A percentile compares a stretch with the other conserved stretches of the same genome.
These are phyloP conservation scores for Xylaria longipes DNA, from an alignment of 495 filamentous ascomycete genomes.

Conservation along the genomic window DNA sequence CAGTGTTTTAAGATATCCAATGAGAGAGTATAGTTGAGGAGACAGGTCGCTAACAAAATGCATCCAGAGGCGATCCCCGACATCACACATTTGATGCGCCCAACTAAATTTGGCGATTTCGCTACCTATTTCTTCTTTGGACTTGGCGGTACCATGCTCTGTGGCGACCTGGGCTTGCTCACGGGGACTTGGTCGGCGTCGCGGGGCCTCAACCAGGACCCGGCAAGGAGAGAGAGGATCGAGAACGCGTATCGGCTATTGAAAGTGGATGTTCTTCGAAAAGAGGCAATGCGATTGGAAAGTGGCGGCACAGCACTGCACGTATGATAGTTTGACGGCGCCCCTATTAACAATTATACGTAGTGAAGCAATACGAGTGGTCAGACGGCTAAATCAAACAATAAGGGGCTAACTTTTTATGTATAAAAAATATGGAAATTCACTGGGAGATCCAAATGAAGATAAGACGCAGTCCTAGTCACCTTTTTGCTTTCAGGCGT, in stretches of 20 bases:
- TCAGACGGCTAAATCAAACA: no score
- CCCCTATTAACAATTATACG: no score
- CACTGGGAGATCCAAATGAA: no score
- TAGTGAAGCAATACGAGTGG: no score
- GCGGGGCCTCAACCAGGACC: conserved; percentile 58
- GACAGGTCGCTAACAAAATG: not conserved
- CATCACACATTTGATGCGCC: conserved; percentile 61
- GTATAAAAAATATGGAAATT: no score
- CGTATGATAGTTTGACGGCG: not conserved
- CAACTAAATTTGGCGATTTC: conserved; percentile 63
- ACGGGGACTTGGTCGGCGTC: conserved; percentile 60
- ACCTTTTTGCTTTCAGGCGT: no score
- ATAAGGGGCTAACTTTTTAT: no score
- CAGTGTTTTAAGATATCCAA: not conserved
- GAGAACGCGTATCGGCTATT: conserved; percentile 69
- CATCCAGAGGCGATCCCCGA: conserved; percentile 65
- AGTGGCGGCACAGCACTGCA: conserved; percentile 29
- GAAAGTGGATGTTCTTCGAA: conserved; percentile 65
- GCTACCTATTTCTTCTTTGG: conserved; percentile 69
- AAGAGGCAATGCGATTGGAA: conserved; percentile 63
- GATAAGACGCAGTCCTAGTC: no score
- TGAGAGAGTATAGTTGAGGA: not conserved
- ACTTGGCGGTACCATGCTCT: conserved; percentile 65
- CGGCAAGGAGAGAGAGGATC: conserved; percentile 61
- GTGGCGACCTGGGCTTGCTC: conserved; percentile 67